phyloP scores from a whole-genome alignment of 2,329 filamentous ascomycete species.

The Trichoderma pleuroti region DNA sequence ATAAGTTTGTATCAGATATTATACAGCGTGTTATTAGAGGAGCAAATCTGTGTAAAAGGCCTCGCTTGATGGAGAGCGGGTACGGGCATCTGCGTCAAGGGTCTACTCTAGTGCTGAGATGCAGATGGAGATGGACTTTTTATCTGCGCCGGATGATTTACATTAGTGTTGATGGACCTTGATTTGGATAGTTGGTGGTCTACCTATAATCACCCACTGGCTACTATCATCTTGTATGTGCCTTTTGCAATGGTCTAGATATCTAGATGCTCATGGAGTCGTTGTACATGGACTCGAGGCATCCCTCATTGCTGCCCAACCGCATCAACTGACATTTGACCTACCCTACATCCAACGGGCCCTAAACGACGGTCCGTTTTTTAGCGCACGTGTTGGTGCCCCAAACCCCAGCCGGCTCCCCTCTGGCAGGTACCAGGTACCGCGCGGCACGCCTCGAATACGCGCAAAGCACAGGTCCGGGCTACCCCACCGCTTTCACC shows the following conservation, averaged over 20 bases:
- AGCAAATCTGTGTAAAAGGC: neutral
- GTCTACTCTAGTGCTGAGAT: neutral
- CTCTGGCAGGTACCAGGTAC: neutral
- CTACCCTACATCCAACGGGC: neutral
- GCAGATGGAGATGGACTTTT: neutral
- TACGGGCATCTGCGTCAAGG: neutral
- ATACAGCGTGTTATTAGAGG: neutral
- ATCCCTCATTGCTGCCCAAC: neutral
- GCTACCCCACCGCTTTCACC: slow-evolving; percentile 14
- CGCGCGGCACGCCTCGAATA: neutral
- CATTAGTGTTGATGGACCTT: neutral
- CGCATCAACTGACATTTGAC: neutral
- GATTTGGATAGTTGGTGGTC: too few relatives aligned
- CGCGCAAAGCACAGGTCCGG: neutral
- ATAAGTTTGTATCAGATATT: neutral
- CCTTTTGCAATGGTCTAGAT: neutral
- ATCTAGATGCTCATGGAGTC: neutral
- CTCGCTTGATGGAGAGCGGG: neutral
- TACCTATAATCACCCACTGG: too few relatives aligned
- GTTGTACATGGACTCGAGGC: neutral
- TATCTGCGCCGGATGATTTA: neutral
- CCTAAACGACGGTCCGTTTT: slow-evolving; percentile 14
- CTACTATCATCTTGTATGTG: neutral
- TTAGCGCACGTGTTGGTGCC: slow-evolving; percentile 12
- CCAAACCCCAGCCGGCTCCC: neutral